phyloP scores from a whole-genome alignment of 352 stramenopile species.

The Phytophthora citricola region DNA sequence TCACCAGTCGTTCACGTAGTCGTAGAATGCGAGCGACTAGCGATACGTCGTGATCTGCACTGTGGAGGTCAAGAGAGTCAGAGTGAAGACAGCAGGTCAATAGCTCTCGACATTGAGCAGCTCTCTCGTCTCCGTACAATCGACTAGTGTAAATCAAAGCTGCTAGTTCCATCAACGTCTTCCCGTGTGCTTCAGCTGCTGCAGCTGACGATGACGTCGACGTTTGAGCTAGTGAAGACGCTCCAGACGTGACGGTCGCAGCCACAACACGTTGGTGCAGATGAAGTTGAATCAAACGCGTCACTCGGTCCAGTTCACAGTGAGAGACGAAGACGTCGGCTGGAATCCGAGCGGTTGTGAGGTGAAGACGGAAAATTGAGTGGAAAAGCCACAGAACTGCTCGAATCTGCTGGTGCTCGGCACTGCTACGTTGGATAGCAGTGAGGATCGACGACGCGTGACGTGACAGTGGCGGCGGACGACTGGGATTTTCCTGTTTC shows the following conservation, averaged over 20 bases:
- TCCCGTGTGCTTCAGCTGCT: constrained; percentile 17
- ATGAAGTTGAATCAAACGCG: constrained; percentile 42
- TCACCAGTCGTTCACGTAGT: constrained; percentile 38
- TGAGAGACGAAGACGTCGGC: constrained; percentile 53
- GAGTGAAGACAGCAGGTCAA: constrained; percentile 44
- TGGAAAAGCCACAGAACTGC: constrained; percentile 62
- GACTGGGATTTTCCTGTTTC: constrained; percentile 3
- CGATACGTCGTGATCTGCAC: constrained; percentile 18
- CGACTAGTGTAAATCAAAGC: constrained; percentile 44
- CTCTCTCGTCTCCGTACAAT: constrained; percentile 23
- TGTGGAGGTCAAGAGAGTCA: constrained; percentile 27
- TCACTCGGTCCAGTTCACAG: constrained; percentile 43
- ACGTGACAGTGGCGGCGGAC: constrained; percentile 21
- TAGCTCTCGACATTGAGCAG: constrained; percentile 41
- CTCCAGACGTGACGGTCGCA: constrained; percentile 21
- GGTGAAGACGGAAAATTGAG: constrained; percentile 46
- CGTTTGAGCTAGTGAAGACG: constrained; percentile 16
- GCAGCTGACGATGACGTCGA: constrained; percentile 16
- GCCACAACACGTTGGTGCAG: constrained; percentile 33
- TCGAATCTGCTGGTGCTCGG: constrained; percentile 22
- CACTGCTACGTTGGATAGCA: constrained; percentile 19
- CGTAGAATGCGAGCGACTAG: constrained; percentile 21
- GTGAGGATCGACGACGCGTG: constrained; percentile 34
- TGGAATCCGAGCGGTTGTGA: constrained; percentile 18
- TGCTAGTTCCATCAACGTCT: constrained; percentile 36